Conservation (phyloP, 768 basidiomycete species). For the Hygrocybe coccinea region DNA sequence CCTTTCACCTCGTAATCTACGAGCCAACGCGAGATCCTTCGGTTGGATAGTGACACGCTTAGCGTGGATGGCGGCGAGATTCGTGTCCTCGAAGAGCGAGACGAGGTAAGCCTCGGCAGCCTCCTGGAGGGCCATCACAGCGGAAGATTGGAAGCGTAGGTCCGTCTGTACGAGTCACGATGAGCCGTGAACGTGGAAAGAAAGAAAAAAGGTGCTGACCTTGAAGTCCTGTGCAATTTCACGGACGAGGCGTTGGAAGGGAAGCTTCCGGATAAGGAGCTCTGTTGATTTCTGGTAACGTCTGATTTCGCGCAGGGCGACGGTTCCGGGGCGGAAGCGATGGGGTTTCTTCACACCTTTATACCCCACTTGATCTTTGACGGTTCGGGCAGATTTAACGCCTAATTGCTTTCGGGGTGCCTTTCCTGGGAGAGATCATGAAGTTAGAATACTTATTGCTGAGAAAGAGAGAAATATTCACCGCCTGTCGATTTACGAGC, state of each 20-base stretch:
- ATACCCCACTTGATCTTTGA: slow-evolving; percentile 49
- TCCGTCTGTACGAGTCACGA: slow-evolving; percentile 48
- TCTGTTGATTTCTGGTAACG: slow-evolving; percentile 92
- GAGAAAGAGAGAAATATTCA: slow-evolving; percentile 25
- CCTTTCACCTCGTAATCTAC: background rate
- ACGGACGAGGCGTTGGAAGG: slow-evolving; percentile 90
- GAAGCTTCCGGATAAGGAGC: slow-evolving; percentile 86
- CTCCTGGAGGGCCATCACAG: slow-evolving; percentile 63
- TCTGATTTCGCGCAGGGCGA: slow-evolving; percentile 90
- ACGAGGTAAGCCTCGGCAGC: slow-evolving; percentile 59
- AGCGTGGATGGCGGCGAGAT: slow-evolving; percentile 58
- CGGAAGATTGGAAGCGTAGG: slow-evolving; percentile 69
- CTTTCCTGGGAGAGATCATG: slow-evolving; percentile 49
- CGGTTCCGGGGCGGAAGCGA: slow-evolving; percentile 83
- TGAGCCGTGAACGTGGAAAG: slow-evolving; percentile 48
- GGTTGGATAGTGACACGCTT: slow-evolving; percentile 39
- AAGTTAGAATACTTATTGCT: too few relatives aligned
- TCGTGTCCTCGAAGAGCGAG: slow-evolving; percentile 53
- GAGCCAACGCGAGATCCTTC: slow-evolving; percentile 5
- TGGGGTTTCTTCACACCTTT: slow-evolving; percentile 97
- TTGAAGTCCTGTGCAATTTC: slow-evolving; percentile 97
- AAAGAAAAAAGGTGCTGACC: slow-evolving; percentile 27
- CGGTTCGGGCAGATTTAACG: slow-evolving; percentile 44
- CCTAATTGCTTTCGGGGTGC: slow-evolving; percentile 83
- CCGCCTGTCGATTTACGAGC: slow-evolving; percentile 85